Evolutionary conservation across 768 basidiomycete genomes (phyloP).

Genomic region (Russula vinacea): DNA sequence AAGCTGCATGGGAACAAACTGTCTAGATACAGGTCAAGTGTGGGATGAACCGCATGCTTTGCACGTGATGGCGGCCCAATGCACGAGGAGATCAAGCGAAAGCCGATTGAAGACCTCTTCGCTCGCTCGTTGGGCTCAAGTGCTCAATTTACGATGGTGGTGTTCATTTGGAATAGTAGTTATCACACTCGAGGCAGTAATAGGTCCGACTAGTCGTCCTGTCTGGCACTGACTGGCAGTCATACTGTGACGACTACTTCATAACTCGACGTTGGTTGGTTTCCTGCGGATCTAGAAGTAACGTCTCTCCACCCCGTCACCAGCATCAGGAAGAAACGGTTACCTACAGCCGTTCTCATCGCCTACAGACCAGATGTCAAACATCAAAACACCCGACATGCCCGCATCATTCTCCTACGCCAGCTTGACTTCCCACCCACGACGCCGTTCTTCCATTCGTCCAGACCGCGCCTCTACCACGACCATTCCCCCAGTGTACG

Average conservation of each 20-base stretch:
- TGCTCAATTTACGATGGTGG: background rate
- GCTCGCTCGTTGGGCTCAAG: background rate
- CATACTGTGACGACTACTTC: background rate
- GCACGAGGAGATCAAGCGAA: too few relatives aligned
- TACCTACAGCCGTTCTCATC: too few relatives aligned
- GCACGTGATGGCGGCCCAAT: too few relatives aligned
- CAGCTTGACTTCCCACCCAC: background rate
- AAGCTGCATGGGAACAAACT: too few relatives aligned
- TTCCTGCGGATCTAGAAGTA: background rate
- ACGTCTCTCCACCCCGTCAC: background rate
- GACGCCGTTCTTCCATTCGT: too few relatives aligned
- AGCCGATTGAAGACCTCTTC: too few relatives aligned
- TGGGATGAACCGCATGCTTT: too few relatives aligned
- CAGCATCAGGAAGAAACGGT: background rate
- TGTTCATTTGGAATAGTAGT: too few relatives aligned
- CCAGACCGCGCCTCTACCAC: background rate
- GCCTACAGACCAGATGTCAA: background rate
- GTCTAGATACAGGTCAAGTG: too few relatives aligned
- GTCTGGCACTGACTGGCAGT: background rate
- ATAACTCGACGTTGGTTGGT: background rate
- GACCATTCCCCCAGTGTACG: background rate
- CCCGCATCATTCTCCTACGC: background rate
- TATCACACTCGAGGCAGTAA: too few relatives aligned
- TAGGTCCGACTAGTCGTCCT: too few relatives aligned
- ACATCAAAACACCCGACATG: too few relatives aligned